phyloP scores from a whole-genome alignment of 139 green algal species.

The Astrephomene gubernaculifera region DNA sequence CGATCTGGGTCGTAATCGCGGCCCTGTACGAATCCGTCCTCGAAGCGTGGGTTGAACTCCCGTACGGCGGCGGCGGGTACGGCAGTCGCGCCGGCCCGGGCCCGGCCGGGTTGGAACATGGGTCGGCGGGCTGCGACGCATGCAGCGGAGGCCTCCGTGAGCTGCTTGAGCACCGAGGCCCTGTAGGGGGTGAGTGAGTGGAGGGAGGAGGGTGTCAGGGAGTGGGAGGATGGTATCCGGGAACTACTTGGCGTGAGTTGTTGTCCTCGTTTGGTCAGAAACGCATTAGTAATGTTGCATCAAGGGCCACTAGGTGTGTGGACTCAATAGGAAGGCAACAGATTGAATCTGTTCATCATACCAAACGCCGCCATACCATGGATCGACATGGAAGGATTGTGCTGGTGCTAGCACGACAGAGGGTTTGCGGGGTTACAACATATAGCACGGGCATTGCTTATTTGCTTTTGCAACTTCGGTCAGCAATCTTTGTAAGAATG shows the following conservation, averaged over 20 bases:
- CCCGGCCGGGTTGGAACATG: slow-evolving; percentile 51
- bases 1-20: slow-evolving; percentile 90
- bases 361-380: neutral
- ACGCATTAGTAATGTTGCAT: too few species aligned
- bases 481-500: too few species aligned
- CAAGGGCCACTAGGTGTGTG: too few species aligned
- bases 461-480: too few species aligned
- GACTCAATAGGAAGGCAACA: slow-evolving; percentile 33
- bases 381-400: too few species aligned
- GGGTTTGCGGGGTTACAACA: too few species aligned
- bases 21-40: slow-evolving; percentile 81
- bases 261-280: too few species aligned
- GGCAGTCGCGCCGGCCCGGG: slow-evolving; percentile 24
- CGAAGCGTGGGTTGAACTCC: slow-evolving; percentile 92
- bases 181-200: neutral
- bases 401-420: too few species aligned
- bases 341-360: slow-evolving; percentile 30
- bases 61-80: slow-evolving; percentile 18
- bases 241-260: too few species aligned
- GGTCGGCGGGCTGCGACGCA: slow-evolving; percentile 46
- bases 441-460: too few species aligned
- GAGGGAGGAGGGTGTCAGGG: too few species aligned
- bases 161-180: slow-evolving; percentile 13
- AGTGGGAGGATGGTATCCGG: too few species aligned
- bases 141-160: neutral